Evolutionary conservation across 805 yeast genomes (phyloP).

Genomic region (Wickerhamomyces chaumierensis): DNA sequence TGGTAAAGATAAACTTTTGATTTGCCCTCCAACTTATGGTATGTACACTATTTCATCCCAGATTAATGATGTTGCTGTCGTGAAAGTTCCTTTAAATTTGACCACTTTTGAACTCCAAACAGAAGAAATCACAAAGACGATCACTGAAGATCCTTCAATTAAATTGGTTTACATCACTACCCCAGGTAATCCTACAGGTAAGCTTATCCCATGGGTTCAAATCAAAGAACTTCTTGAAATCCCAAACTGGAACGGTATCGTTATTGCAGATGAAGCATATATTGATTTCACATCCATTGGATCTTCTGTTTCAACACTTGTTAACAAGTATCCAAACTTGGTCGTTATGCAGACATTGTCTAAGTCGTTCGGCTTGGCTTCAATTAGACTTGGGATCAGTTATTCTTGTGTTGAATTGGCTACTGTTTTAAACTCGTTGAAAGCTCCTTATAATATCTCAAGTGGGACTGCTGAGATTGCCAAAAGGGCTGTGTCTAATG

Average conservation of each 20-base stretch:
- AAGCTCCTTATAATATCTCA: conserved; percentile 92
- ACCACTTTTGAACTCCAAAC: conserved; percentile 54
- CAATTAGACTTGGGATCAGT: conserved; percentile 81
- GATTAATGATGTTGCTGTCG: conserved; percentile 77
- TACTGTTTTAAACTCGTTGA: conserved; percentile 69
- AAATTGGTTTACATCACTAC: conserved; percentile 80
- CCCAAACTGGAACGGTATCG: conserved; percentile 56
- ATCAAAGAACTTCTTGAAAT: conserved; percentile 27
- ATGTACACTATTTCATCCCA: conserved; percentile 91
- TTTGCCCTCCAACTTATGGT: conserved; percentile 94
- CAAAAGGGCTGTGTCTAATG: conserved; percentile 50
- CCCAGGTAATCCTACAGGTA: conserved; percentile 95
- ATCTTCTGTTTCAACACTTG: conserved; percentile 66
- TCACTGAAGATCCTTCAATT: conserved; percentile 47
- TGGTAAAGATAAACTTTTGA: conserved; percentile 67
- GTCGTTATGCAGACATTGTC: conserved; percentile 88
- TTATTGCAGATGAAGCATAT: conserved; percentile 92
- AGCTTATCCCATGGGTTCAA: conserved; percentile 29
- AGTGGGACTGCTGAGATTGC: conserved; percentile 71
- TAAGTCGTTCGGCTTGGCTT: conserved; percentile 94
- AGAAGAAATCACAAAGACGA: conserved; percentile 37
- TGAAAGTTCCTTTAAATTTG: conserved; percentile 62
- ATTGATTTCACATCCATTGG: conserved; percentile 70
- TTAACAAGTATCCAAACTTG: conserved; percentile 69
- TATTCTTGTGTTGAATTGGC: conserved; percentile 54